These are phyloP conservation scores for Xylaria sp. DNA, from an alignment of 2,329 filamentous ascomycete species.

Conservation along the genomic window DNA sequence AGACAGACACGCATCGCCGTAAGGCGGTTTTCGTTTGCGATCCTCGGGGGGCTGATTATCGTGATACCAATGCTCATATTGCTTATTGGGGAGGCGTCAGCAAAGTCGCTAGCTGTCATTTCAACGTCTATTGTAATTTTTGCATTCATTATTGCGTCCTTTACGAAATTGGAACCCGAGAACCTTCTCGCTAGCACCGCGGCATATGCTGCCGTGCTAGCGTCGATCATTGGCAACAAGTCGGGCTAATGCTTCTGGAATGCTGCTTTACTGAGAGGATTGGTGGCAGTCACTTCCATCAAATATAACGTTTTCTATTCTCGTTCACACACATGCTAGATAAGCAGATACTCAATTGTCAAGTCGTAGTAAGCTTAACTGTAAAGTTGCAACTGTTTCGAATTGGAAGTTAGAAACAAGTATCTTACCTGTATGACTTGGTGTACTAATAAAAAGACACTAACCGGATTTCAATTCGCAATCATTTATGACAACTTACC, in stretches of 20 bases:
- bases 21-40: constrained; percentile 29
- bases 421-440: no score
- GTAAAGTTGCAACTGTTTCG: no score
- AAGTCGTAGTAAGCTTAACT: no score
- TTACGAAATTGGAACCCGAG: constrained; percentile 29
- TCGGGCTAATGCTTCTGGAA: not conserved
- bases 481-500: no score
- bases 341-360: no score
- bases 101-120: constrained; percentile 28
- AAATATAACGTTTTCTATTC: no score
- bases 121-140: constrained; percentile 29
- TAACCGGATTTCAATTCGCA: no score
- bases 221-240: constrained; percentile 13
- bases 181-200: constrained; percentile 28
- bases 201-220: constrained; percentile 28
- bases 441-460: no score
- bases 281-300: no score
- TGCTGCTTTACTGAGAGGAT: not conserved
- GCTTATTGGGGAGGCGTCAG: constrained; percentile 17
- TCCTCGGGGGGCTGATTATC: constrained; percentile 33
- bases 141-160: constrained; percentile 21
- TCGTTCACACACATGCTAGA: no score
- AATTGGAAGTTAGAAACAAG: no score
- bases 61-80: constrained; percentile 32
- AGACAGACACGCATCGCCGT: constrained; percentile 1